Percentiles rank a stretch among this genome's conserved stretches.
phyloP scores from a whole-genome alignment of 192 early-diverging fungal species.

The Dispira simplex region DNA sequence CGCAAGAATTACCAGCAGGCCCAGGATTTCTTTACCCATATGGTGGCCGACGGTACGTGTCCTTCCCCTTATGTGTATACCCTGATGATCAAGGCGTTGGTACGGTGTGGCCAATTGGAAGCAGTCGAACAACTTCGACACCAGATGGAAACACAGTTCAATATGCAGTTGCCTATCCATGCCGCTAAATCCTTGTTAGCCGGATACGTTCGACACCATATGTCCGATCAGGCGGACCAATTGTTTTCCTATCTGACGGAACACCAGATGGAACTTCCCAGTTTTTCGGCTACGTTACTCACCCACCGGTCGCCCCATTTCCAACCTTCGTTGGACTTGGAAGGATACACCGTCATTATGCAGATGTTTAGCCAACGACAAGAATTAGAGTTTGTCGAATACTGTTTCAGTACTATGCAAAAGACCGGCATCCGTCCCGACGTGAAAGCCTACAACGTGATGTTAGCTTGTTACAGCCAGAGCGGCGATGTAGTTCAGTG shows the following conservation, averaged over 20 bases:
- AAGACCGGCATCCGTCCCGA: conserved; percentile 1
- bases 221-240: not conserved
- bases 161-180: not conserved
- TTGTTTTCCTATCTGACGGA: not conserved
- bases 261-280: too few species aligned
- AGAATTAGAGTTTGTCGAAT: not conserved
- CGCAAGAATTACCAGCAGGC: not conserved
- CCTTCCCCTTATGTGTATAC: not conserved
- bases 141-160: not conserved
- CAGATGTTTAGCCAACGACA: not conserved
- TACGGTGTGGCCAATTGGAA: not conserved
- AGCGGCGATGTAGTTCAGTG: not conserved
- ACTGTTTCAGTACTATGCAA: not conserved
- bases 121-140: not conserved
- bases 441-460: not conserved
- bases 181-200: conserved; percentile 5
- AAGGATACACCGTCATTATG: conserved; percentile 4
- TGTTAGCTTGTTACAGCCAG: not conserved
- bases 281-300: not conserved
- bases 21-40: not conserved
- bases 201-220: not conserved
- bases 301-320: not conserved
- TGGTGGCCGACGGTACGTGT: not conserved
- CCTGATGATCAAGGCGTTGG: not conserved
- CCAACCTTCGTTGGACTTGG: not conserved